Evolutionary conservation across 1,139 yeast genomes (phyloP), one percentile per base, ranked within the genome.

Genomic region (Scheffersomyces segobiensis): DNA sequence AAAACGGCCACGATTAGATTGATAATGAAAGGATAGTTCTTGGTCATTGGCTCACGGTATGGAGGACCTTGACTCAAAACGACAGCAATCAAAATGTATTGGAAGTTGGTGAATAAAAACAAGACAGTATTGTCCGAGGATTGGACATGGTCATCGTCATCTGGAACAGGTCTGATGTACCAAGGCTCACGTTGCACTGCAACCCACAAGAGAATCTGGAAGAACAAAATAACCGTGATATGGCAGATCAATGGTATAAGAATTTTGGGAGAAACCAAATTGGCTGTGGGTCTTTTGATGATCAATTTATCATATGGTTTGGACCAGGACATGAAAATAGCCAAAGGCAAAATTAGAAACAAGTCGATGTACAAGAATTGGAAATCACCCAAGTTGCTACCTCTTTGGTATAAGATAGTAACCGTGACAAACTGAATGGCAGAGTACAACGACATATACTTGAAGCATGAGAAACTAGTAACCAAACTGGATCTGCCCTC

Each of bases 321-420:
- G 1, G 98, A 87, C 98, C 99, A 93, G 7, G 98, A 93, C 99
- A 96, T 89, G 75, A 93, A 93, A 10, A 95, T 87, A 0, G 99
- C 99, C 68, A 95, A 85, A 5, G 99, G 99, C 58, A 95, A 83
- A 66, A 95, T 96, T 70, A 95, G 79, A 62, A 91, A 86, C 71
- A 95, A 75, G 75, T 95, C 99, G 73, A 95, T 95, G 84, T 93
- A 93, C 64, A 95, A 78, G 69, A 95, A 95, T 75, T 95, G 99
- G 76, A 96, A 93, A 73, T 95, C 99, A n/a, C 99, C 99, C 61
- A 96, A 78, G 69, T 96, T 95, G 5, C 97, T 88, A 4, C 99
- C 99, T 57, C 91, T 82, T 64, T 90, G 87, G 76, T 95, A 95
- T 60, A 95, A 74, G 24, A 95, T 86, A 0, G 96, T 85, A 49